Evolutionary conservation across 441 rosid species (phyloP).

Genomic region (Bocquillonia castaneifolia): DNA sequence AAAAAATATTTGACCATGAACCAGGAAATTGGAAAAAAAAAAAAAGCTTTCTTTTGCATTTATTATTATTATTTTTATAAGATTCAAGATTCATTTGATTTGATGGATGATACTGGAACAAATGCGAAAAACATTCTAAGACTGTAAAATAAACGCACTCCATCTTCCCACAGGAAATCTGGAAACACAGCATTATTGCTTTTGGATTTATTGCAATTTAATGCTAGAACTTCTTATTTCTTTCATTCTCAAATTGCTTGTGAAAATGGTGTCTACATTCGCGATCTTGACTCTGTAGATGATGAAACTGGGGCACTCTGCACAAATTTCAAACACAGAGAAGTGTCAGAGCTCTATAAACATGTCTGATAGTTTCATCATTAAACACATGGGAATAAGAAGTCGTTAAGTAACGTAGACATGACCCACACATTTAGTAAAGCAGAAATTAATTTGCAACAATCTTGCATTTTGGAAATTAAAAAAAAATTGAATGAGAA

Average conservation of each 20-base stretch:
- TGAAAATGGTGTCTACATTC: constrained; percentile 32
- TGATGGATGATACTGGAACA: background rate
- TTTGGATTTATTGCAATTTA: background rate
- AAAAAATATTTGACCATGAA: too few relatives aligned
- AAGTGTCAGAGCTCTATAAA: background rate
- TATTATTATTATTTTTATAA: too few relatives aligned
- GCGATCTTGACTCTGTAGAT: constrained; percentile 38
- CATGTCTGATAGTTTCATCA: background rate
- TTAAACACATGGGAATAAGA: background rate
- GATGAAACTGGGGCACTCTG: constrained; percentile 53
- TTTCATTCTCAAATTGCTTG: background rate
- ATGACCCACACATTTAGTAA: too few relatives aligned
- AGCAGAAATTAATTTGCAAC: background rate
- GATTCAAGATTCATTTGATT: background rate
- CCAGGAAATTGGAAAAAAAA: too few relatives aligned
- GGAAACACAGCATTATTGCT: background rate
- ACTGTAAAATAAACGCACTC: background rate
- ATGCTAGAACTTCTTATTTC: background rate
- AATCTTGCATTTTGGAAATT: background rate
- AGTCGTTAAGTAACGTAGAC: too few relatives aligned
- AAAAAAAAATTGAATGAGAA: background rate
- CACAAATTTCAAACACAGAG: background rate
- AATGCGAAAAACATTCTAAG: background rate
- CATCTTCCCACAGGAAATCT: background rate
- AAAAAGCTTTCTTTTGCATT: too few relatives aligned